Evolutionary conservation across 1,284 basidiomycete genomes (phyloP).

Genomic region (Dichomitus squalens): DNA sequence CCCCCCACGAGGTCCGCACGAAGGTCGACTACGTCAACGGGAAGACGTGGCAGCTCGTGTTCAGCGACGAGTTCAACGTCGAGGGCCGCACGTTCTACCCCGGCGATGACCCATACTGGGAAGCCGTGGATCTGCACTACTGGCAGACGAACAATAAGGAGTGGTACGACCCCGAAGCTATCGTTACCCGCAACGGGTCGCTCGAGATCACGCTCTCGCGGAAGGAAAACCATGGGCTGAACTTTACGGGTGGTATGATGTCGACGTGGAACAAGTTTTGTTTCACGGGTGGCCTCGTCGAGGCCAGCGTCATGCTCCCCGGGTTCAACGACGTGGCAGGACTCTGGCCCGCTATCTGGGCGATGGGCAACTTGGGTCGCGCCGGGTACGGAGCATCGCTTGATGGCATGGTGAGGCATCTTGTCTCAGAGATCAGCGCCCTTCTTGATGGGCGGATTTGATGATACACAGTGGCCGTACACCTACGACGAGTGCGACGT

Average conservation of each 20-base stretch:
- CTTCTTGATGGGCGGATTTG: not conserved
- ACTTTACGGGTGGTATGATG: slow-evolving; percentile 76
- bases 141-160: slow-evolving; percentile 65
- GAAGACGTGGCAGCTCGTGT: slow-evolving; percentile 66
- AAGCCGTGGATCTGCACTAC: slow-evolving; percentile 72
- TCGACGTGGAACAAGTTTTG: slow-evolving; percentile 92
- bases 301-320: slow-evolving; percentile 79
- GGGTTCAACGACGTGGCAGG: slow-evolving; percentile 62
- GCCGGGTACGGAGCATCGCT: slow-evolving; percentile 63
- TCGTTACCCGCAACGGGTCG: slow-evolving; percentile 79
- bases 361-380: slow-evolving; percentile 59
- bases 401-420: slow-evolving; percentile 48
- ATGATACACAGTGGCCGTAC: slow-evolving; percentile 47
- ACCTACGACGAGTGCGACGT: slow-evolving; percentile 58
- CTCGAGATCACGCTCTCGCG: slow-evolving; percentile 79
- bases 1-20: slow-evolving; percentile 63
- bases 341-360: slow-evolving; percentile 58
- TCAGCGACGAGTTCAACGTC: slow-evolving; percentile 88
- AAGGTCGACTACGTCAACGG: slow-evolving; percentile 58
- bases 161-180: slow-evolving; percentile 79
- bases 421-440: not conserved
- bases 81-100: slow-evolving; percentile 83
- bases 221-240: slow-evolving; percentile 69
- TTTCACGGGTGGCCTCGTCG: slow-evolving; percentile 85
- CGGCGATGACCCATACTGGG: slow-evolving; percentile 66